Percentiles rank a stretch among this genome's conserved stretches.
phyloP scores from a whole-genome alignment of 345 rosid species.

The Cardamine chenopodiifolia region DNA sequence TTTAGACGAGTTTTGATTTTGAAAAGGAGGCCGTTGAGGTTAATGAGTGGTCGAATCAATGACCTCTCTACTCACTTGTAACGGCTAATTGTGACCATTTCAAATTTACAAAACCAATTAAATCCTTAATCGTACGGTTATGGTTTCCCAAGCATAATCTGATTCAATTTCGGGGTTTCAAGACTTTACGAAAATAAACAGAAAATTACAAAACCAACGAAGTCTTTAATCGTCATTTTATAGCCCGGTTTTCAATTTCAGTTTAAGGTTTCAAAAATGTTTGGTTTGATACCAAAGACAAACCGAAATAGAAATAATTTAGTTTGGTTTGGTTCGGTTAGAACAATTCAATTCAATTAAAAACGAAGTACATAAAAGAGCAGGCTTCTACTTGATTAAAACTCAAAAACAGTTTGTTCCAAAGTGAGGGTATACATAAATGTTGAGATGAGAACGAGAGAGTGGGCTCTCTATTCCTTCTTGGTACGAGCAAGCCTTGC shows the following conservation, averaged over 20 bases:
- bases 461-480: constrained; percentile 61
- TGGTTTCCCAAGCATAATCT: background rate
- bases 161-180: background rate
- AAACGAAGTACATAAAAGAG: background rate
- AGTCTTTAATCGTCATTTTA: background rate
- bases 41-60: background rate
- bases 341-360: background rate
- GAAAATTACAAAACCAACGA: background rate
- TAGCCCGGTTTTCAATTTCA: background rate
- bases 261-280: constrained; percentile 11
- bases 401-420: constrained; percentile 10
- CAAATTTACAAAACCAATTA: background rate
- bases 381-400: background rate
- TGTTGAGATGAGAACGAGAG: background rate
- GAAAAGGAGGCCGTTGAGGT: constrained; percentile 53
- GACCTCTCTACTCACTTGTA: constrained; percentile 17
- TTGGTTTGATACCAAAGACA: constrained; percentile 9
- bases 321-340: background rate
- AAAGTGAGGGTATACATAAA: constrained; percentile 15
- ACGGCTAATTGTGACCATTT: constrained; percentile 23
- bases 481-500: constrained; percentile 73
- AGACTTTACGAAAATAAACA: background rate
- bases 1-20: constrained; percentile 45
- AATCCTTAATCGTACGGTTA: background rate
- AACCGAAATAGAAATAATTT: background rate